phyloP scores from a whole-genome alignment of 768 basidiomycete genomes.

The Rhizopogon salebrosus region DNA sequence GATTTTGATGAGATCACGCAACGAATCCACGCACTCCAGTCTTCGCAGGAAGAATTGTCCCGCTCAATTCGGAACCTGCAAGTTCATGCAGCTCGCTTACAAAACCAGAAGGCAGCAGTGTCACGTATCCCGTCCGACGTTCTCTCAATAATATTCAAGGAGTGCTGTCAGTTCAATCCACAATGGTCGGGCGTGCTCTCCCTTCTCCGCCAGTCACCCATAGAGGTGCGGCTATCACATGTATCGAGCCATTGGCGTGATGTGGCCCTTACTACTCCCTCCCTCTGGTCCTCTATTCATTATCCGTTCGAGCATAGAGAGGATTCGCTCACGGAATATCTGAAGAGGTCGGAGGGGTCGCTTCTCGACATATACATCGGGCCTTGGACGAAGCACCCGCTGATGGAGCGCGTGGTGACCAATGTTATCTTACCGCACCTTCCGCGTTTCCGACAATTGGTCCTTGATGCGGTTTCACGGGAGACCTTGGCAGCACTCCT shows the following conservation, averaged over 20 bases:
- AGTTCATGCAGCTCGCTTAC: slow-evolving; percentile 25
- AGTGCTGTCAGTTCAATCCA: slow-evolving; percentile 25
- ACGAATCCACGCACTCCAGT: slow-evolving; percentile 22
- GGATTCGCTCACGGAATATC: slow-evolving; percentile 26
- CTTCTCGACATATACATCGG: slow-evolving; percentile 28
- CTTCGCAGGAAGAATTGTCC: slow-evolving; percentile 24
- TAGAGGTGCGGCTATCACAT: slow-evolving; percentile 30
- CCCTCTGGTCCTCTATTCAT: slow-evolving; percentile 30
- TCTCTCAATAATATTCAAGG: slow-evolving; percentile 27
- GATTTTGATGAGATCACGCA: slow-evolving; percentile 21
- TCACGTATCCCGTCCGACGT: slow-evolving; percentile 27
- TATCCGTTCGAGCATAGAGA: slow-evolving; percentile 25
- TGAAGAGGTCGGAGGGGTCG: slow-evolving; percentile 25
- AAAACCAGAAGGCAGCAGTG: slow-evolving; percentile 21
- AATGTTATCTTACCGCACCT: slow-evolving; percentile 25
- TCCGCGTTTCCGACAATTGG: slow-evolving; percentile 22
- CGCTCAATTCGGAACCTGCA: slow-evolving; percentile 22
- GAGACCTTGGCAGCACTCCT: slow-evolving; percentile 22
- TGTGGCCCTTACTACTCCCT: slow-evolving; percentile 28
- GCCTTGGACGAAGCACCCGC: slow-evolving; percentile 28
- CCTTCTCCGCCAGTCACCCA: slow-evolving; percentile 26
- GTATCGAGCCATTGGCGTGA: slow-evolving; percentile 30
- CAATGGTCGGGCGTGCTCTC: slow-evolving; percentile 28
- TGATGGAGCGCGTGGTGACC: slow-evolving; percentile 19
- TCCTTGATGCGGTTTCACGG: slow-evolving; percentile 25